These are phyloP conservation scores for Penicillium dipodomyicola DNA, from an alignment of 495 filamentous ascomycete genomes.

Conservation along the genomic window DNA sequence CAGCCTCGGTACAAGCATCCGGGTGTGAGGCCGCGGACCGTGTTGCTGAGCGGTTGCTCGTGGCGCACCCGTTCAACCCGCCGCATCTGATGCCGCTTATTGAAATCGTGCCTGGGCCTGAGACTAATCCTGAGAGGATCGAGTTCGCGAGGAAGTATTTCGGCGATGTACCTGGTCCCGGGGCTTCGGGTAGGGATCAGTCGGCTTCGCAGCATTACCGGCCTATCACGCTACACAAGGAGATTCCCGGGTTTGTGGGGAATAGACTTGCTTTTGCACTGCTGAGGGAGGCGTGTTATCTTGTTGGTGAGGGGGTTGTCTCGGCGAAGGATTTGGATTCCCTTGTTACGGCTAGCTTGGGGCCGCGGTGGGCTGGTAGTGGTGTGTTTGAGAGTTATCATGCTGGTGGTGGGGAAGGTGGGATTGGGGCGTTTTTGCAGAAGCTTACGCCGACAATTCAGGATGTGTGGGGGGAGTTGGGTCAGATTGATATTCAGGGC, in stretches of 20 bases:
- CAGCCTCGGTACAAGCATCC: conserved; percentile 45
- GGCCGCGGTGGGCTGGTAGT: conserved; percentile 56
- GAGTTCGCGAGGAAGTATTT: conserved; percentile 51
- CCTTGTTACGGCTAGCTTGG: conserved; percentile 49
- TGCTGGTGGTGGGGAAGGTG: conserved; percentile 56
- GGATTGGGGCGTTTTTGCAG: conserved; percentile 53
- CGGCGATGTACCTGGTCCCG: conserved; percentile 38
- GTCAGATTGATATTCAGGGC: conserved; percentile 38
- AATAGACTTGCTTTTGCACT: conserved; percentile 52
- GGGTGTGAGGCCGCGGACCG: conserved; percentile 27
- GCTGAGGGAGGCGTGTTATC: conserved; percentile 45
- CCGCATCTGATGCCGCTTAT: conserved; percentile 62
- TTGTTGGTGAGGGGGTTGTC: conserved; percentile 48
- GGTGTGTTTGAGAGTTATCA: conserved; percentile 62
- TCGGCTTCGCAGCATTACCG: conserved; percentile 22
- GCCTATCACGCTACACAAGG: conserved; percentile 53
- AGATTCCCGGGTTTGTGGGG: conserved; percentile 52
- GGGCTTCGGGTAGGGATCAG: background rate
- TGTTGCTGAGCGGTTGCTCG: conserved; percentile 46
- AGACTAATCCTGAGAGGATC: conserved; percentile 38
- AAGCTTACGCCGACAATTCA: conserved; percentile 57
- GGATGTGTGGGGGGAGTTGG: conserved; percentile 52
- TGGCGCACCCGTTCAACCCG: conserved; percentile 63
- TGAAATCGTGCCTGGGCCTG: conserved; percentile 54
- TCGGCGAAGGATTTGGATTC: conserved; percentile 46